These are phyloP conservation scores for Coniochaeta sp. DNA, from an alignment of 2,329 filamentous ascomycete genomes.

Conservation along the genomic window DNA sequence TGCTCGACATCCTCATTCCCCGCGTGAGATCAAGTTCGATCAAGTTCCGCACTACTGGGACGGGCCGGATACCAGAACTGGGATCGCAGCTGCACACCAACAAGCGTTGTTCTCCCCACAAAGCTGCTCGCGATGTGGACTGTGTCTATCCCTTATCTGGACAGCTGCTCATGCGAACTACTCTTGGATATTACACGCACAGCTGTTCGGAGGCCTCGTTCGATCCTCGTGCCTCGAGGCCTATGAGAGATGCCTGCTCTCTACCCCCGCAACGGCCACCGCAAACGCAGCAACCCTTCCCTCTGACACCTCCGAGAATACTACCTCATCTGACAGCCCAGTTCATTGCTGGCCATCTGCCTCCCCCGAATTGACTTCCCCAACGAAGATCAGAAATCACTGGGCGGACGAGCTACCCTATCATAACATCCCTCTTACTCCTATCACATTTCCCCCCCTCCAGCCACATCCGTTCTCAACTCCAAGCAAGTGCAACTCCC, in stretches of 20 bases:
- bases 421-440: neutral
- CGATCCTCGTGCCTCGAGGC: neutral
- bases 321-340: too few relatives aligned
- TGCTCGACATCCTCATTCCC: neutral
- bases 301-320: too few relatives aligned
- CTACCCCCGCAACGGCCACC: neutral
- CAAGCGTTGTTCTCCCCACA: neutral
- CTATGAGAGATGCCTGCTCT: neutral
- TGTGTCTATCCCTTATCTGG: neutral
- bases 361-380: too few relatives aligned
- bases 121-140: neutral
- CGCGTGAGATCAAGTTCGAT: neutral
- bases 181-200: neutral
- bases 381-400: neutral
- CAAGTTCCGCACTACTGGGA: slow-evolving; percentile 1
- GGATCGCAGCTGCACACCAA: neutral
- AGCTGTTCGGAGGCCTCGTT: neutral
- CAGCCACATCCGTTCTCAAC: neutral
- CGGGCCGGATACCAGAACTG: neutral
- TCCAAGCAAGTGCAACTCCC: neutral
- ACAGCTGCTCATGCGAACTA: neutral
- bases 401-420: neutral
- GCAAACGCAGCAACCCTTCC: neutral
- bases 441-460: too few relatives aligned
- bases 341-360: too few relatives aligned